Conservation (phyloP, 2,329 filamentous ascomycete species). For the Colletotrichum higginsianum region DNA sequence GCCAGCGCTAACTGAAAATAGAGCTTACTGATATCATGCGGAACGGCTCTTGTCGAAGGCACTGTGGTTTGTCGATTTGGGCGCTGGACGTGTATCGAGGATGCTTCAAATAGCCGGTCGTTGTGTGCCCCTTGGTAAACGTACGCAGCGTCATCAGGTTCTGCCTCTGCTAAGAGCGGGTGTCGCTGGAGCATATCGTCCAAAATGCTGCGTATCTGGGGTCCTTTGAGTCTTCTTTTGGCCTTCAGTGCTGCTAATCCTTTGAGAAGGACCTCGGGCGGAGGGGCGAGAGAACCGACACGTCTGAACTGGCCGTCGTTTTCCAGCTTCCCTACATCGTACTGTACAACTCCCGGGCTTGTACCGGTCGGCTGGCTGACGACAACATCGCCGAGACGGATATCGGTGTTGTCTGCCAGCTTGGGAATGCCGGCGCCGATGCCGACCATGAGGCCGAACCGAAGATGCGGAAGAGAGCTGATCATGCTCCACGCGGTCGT, state of each 20-base stretch:
- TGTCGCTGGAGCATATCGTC: conserved; percentile 28
- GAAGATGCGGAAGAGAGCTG: conserved; percentile 40
- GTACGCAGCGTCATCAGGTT: conserved; percentile 32
- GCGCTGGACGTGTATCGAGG: conserved; percentile 35
- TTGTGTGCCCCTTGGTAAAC: conserved; percentile 39
- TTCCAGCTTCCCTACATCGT: conserved; percentile 39
- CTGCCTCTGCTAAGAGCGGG: conserved; percentile 34
- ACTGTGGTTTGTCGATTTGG: background rate
- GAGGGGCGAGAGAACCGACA: conserved; percentile 25
- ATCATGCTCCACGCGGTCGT: conserved; percentile 49
- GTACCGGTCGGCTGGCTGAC: conserved; percentile 17
- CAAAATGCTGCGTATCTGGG: conserved; percentile 28
- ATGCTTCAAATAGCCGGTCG: conserved; percentile 42
- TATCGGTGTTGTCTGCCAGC: conserved; percentile 36
- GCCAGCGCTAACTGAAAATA: background rate
- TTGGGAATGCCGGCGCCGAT: conserved; percentile 45
- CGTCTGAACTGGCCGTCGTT: conserved; percentile 5
- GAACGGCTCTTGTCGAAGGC: background rate
- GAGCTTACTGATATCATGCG: background rate
- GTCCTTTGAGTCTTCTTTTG: conserved; percentile 24
- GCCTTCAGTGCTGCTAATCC: conserved; percentile 29
- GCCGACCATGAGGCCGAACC: conserved; percentile 45
- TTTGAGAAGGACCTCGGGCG: conserved; percentile 38
- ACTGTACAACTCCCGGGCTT: conserved; percentile 41
- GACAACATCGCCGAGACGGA: conserved; percentile 44